These are phyloP conservation scores for Passiflora organensis DNA, from an alignment of 345 rosid genomes.

Conservation along the genomic window DNA sequence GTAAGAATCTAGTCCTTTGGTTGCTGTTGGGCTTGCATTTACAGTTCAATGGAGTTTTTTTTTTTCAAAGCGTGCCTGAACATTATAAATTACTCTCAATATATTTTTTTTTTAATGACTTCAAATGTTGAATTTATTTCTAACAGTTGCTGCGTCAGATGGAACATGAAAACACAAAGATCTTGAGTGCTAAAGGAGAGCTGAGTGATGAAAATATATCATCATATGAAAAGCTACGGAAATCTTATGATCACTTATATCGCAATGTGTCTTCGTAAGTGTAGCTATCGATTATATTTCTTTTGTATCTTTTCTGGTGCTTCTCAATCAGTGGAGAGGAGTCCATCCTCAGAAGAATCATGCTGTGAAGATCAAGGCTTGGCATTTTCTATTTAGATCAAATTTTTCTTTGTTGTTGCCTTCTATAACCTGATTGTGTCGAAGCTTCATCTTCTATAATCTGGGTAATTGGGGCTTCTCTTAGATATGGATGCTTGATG, in stretches of 20 bases:
- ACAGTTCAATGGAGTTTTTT: background rate
- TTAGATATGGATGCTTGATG: too few species aligned
- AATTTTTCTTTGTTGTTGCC: background rate
- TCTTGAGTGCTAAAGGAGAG: slow-evolving; percentile 93
- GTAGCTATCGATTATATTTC: slow-evolving; percentile 8
- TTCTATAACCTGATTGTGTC: too few species aligned
- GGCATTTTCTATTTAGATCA: background rate
- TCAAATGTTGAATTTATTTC: slow-evolving; percentile 12
- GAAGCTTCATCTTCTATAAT: too few species aligned
- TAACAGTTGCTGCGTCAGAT: slow-evolving; percentile 82
- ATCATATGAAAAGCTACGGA: slow-evolving; percentile 90
- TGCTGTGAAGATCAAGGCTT: background rate
- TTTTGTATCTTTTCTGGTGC: background rate
- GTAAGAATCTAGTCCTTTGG: slow-evolving; percentile 37
- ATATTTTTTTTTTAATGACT: slow-evolving; percentile 6
- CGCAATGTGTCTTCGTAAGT: slow-evolving; percentile 92
- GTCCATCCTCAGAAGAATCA: too few species aligned
- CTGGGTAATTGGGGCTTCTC: too few species aligned
- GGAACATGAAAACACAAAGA: slow-evolving; percentile 94
- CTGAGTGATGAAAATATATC: slow-evolving; percentile 84
- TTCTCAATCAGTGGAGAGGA: too few species aligned
- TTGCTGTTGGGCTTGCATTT: background rate
- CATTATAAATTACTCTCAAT: background rate
- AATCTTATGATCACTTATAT: slow-evolving; percentile 87
- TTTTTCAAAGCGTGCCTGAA: background rate